Conservation (phyloP, 192 early-diverging fungal species). For the Entomortierella chlamydospora region DNA sequence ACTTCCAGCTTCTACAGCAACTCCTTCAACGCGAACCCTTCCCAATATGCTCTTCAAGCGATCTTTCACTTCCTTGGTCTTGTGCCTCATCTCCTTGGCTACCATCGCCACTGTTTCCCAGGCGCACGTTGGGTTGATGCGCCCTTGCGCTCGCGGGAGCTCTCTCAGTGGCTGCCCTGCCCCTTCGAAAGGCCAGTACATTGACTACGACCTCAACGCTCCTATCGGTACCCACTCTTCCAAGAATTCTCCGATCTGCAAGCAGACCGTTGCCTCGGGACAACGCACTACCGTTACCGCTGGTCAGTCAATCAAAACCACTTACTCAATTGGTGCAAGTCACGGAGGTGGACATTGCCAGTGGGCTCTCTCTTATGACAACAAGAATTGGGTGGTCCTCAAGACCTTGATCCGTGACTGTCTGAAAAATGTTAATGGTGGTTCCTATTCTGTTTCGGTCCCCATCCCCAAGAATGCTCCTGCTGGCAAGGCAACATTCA, state of each 20-base stretch:
- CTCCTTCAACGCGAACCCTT: not conserved
- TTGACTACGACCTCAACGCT: constrained; percentile 59
- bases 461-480: constrained; percentile 46
- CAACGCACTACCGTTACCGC: constrained; percentile 54
- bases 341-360: constrained; percentile 81
- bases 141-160: constrained; percentile 58
- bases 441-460: constrained; percentile 41
- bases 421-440: constrained; percentile 31
- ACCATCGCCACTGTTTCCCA: constrained; percentile 5
- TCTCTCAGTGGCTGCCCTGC: constrained; percentile 53
- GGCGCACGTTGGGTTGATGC: constrained; percentile 26
- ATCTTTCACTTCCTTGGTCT: constrained; percentile 5
- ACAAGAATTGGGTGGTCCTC: constrained; percentile 71
- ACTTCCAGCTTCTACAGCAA: constrained; percentile 10
- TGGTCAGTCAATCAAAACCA: constrained; percentile 60
- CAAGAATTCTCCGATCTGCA: constrained; percentile 56
- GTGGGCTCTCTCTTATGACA: constrained; percentile 72
- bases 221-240: constrained; percentile 47
- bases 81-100: constrained; percentile 1
- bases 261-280: constrained; percentile 52
- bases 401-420: constrained; percentile 62
- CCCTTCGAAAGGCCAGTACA: constrained; percentile 43
- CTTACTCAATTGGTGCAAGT: constrained; percentile 60
- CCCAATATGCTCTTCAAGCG: constrained; percentile 9
- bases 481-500: constrained; percentile 38